Evolutionary conservation across 768 basidiomycete species (phyloP).

Genomic region (Sporobolomyces pararoseus): DNA sequence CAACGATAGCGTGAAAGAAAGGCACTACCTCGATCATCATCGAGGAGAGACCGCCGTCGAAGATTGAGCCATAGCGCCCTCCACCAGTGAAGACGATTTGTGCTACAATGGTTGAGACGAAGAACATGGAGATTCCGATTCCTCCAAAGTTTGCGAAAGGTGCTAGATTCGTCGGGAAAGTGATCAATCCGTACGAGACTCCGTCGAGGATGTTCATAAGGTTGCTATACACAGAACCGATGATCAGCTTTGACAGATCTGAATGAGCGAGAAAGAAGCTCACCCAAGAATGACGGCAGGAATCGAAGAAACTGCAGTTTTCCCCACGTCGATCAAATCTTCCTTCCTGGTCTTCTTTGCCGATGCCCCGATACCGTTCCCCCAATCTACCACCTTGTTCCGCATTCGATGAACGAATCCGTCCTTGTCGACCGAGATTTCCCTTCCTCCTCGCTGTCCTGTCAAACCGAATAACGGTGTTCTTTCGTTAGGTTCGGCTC

Average conservation of each 20-base stretch:
- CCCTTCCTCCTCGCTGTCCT: constrained; percentile 2
- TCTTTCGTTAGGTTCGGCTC: constrained; percentile 5
- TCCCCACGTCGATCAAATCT: constrained; percentile 17
- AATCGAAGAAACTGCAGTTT: constrained; percentile 13
- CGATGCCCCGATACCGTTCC: background rate
- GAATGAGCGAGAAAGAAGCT: background rate
- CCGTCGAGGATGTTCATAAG: constrained; percentile 89
- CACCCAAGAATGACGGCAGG: constrained; percentile 41
- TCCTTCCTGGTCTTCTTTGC: constrained; percentile 16
- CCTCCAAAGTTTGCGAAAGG: constrained; percentile 76
- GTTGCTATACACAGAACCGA: constrained; percentile 2
- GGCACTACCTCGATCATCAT: constrained; percentile 98
- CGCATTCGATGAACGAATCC: background rate
- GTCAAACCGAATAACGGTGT: constrained; percentile 30
- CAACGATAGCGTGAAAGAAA: constrained; percentile 89
- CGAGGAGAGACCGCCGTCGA: constrained; percentile 73
- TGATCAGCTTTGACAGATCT: constrained; percentile 35
- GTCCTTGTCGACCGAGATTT: background rate
- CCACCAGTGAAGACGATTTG: constrained; percentile 78
- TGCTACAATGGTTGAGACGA: constrained; percentile 58
- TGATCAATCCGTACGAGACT: constrained; percentile 84
- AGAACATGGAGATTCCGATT: constrained; percentile 76
- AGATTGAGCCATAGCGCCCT: constrained; percentile 62
- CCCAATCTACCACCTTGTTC: background rate
- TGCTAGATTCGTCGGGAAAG: constrained; percentile 69